Conservation (phyloP, 2,329 filamentous ascomycete genomes). For the Canariomyces notabilis region DNA sequence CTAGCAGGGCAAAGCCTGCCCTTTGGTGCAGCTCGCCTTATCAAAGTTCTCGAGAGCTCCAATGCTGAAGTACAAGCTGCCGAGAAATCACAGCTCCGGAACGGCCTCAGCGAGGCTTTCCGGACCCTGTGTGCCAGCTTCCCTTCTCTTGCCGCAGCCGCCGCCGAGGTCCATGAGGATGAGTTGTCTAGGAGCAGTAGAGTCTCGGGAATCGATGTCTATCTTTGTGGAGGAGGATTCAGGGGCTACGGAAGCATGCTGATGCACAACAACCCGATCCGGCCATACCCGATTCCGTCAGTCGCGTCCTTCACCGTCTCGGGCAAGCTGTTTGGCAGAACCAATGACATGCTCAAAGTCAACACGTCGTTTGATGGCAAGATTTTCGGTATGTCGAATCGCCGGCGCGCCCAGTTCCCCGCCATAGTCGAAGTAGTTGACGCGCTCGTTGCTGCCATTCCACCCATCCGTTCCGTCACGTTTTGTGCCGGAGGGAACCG, state of each 20-base stretch:
- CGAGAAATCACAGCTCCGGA: conserved; percentile 51
- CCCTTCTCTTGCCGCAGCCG: conserved; percentile 46
- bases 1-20: conserved; percentile 53
- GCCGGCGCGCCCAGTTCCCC: conserved; percentile 74
- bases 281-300: conserved; percentile 77
- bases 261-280: conserved; percentile 68
- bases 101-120: conserved; percentile 57
- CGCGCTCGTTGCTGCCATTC: conserved; percentile 64
- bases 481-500: conserved; percentile 84
- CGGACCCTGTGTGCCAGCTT: conserved; percentile 45
- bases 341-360: conserved; percentile 45
- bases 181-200: conserved; percentile 26
- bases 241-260: conserved; percentile 86
- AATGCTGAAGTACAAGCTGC: conserved; percentile 38
- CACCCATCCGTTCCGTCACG: conserved; percentile 65
- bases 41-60: conserved; percentile 41
- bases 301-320: conserved; percentile 73
- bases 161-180: conserved; percentile 31
- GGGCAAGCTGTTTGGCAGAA: conserved; percentile 54
- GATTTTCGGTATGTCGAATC: conserved; percentile 73
- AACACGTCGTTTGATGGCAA: conserved; percentile 49
- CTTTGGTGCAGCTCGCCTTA: conserved; percentile 56
- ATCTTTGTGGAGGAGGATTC: conserved; percentile 86
- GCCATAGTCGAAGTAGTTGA: conserved; percentile 79
- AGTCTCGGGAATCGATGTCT: conserved; percentile 58